A percentile compares a stretch with the other conserved stretches of the same genome.
These are phyloP conservation scores for Pseudopithomyces chartarum DNA, from an alignment of 2,329 filamentous ascomycete species.

Conservation along the genomic window DNA sequence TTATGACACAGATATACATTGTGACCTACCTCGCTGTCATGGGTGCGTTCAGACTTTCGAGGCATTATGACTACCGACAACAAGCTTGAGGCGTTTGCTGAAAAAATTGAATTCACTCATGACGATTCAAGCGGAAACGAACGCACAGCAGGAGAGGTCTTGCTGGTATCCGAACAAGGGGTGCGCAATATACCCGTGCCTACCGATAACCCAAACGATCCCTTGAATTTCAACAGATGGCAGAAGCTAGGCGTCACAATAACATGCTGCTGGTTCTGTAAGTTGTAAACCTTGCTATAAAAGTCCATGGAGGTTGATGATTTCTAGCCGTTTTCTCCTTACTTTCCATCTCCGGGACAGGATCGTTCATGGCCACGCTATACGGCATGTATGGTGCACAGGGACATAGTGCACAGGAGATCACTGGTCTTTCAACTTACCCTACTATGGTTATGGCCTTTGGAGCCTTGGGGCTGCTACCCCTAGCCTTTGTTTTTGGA, in stretches of 20 bases:
- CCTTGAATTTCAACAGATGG: not conserved
- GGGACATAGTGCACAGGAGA: not conserved
- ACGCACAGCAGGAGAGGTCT: not conserved
- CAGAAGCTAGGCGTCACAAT: not conserved
- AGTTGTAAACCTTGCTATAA: not conserved
- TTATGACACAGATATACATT: not conserved
- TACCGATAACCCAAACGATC: not conserved
- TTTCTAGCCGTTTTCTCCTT: not conserved
- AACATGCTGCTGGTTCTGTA: slow-evolving; percentile 1
- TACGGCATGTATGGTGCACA: not conserved
- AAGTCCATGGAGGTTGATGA: not conserved
- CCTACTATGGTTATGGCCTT: not conserved
- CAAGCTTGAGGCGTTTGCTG: not conserved
- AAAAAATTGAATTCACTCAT: not conserved
- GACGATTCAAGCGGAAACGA: not conserved
- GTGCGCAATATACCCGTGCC: not conserved
- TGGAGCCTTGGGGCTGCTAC: not conserved
- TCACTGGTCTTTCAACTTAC: not conserved
- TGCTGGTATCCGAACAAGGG: not conserved
- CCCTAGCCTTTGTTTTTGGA: not conserved
- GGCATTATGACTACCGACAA: not conserved
- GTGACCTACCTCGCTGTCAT: not conserved
- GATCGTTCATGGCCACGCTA: not conserved
- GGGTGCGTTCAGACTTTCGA: not conserved
- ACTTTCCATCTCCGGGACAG: not conserved